Evolutionary conservation across 495 filamentous ascomycete genomes (phyloP), one percentile per base, ranked within the genome.

Genomic region (Penicillium ucsense): DNA sequence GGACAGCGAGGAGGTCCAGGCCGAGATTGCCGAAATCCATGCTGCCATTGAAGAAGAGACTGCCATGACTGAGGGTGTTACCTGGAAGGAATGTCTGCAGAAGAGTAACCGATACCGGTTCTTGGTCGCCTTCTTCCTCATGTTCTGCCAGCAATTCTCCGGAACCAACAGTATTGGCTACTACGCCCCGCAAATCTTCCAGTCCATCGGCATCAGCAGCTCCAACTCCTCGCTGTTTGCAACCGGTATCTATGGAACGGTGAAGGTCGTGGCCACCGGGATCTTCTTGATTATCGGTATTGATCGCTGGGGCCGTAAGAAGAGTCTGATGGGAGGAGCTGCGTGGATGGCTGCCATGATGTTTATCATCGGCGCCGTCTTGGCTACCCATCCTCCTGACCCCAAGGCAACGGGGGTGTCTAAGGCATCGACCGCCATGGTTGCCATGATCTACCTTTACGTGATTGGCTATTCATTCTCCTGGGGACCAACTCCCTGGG

Each of bases 351-450:
- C 73, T 5, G 57, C 74, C 8, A 76, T 77, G 61, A 88, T 88
- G 80, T 82, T 85, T 57, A 85, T 89, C 56, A 83, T 89, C 50
- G 85, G 85, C n/a, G 73, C 88, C 31, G 85, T 89, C 9, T 45
- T 73, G 39, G 66, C 61, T 5, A 69, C 64, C 5, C 43, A 77
- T 38, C 73, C 72, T 0, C 71, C 71, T 3, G 47, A 66, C n/a
- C 27, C 58, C 0, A 43, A 58, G 2, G 37, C 53, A 0, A 54
- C 49, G 6, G 48, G 46, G 4, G 60, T 70, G 40, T 70, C 66
- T 0, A 50, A 49, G 1, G 64, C 74, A 5, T 72, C 72, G 0
- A 71, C 68, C 34, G 72, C 73, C 7, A 71, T 73, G 56, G 64
- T 79, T 30, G 63, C 70, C 8, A 75, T 78, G 68, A 75, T 80